Conservation (phyloP, 345 rosid genomes). For the Brassica rapa region DNA sequence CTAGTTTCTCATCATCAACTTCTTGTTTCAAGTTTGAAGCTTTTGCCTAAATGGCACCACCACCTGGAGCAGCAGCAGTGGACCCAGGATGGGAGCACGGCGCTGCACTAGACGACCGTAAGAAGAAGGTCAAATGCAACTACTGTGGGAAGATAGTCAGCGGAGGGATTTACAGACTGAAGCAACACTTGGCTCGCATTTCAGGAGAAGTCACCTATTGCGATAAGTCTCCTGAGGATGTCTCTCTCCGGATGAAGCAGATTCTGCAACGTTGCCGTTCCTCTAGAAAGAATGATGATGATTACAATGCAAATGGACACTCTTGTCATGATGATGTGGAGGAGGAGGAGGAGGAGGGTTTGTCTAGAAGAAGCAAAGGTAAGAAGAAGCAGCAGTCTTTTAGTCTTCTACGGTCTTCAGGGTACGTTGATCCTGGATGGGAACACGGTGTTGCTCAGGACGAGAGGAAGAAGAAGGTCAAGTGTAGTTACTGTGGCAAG, state of each 20-base stretch:
- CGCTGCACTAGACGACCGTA: conserved; percentile 71
- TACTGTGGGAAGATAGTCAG: conserved; percentile 86
- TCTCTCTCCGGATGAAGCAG: conserved; percentile 59
- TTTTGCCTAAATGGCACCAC: conserved; percentile 54
- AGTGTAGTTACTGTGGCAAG: conserved; percentile 75
- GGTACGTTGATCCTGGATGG: conserved; percentile 86
- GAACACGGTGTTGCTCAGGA: conserved; percentile 81
- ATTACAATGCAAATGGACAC: conserved; percentile 37
- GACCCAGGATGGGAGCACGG: conserved; percentile 93
- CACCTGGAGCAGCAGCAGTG: conserved; percentile 55
- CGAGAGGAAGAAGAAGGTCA: conserved; percentile 74
- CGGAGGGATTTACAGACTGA: conserved; percentile 73
- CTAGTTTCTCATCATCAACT: too few species aligned
- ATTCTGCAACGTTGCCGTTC: conserved; percentile 72
- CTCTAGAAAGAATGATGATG: conserved; percentile 49
- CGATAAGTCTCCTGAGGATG: conserved; percentile 73
- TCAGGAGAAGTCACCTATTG: conserved; percentile 83
- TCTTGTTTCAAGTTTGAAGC: not conserved
- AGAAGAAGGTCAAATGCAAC: conserved; percentile 82
- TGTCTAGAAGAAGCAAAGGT: conserved; percentile 56
- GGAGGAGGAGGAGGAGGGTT: conserved; percentile 29
- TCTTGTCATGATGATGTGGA: conserved; percentile 48
- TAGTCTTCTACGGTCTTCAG: conserved; percentile 63
- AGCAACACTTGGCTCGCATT: conserved; percentile 75
- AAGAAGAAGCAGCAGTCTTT: conserved; percentile 39